Conservation (phyloP, 176 grass and related monocot species). For the Triticum monococcum region DNA sequence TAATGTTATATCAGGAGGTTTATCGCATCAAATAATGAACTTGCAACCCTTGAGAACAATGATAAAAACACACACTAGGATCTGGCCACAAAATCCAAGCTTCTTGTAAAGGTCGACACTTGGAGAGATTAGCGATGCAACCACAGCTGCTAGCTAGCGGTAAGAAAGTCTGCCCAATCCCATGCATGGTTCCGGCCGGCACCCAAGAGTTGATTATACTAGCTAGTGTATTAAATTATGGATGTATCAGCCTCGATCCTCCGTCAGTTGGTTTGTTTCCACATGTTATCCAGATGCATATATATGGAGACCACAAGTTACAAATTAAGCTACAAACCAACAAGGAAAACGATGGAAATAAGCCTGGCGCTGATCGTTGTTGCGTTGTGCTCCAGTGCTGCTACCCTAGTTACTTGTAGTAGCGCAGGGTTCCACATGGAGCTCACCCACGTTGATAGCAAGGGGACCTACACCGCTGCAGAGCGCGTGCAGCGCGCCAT, state of each 20-base stretch:
- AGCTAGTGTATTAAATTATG: neutral
- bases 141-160: too few relatives aligned
- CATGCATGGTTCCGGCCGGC: neutral
- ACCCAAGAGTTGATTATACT: neutral
- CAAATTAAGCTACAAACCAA: too few relatives aligned
- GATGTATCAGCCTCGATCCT: neutral
- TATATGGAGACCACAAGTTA: neutral
- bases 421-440: neutral
- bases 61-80: neutral
- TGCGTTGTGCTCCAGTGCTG: neutral
- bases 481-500: conserved; percentile 33
- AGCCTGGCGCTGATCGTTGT: neutral
- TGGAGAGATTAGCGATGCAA: too few relatives aligned
- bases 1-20: neutral
- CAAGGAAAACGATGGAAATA: neutral
- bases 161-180: neutral
- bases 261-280: neutral
- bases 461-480: conserved; percentile 8
- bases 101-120: too few relatives aligned
- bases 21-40: neutral
- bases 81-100: too few relatives aligned
- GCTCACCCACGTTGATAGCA: conserved; percentile 31
- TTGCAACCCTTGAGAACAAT: neutral
- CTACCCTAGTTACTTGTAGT: neutral
- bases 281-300: neutral